These are phyloP conservation scores for Periconia macrospinosa DNA, from an alignment of 2,329 filamentous ascomycete genomes.

Conservation along the genomic window DNA sequence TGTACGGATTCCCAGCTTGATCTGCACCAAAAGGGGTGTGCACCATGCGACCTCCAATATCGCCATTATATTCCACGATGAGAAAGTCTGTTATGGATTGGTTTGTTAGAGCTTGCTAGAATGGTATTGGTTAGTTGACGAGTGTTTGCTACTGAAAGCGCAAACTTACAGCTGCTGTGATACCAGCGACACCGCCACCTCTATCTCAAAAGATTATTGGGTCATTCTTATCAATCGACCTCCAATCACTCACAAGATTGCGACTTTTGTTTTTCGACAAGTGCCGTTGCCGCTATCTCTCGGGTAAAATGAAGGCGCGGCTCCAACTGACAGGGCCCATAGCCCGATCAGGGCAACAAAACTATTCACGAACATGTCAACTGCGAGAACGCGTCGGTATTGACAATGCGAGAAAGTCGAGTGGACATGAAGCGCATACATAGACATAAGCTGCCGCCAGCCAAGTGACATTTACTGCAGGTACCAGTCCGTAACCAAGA, in stretches of 20 bases:
- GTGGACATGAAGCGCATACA: not conserved
- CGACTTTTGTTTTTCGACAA: conserved; percentile 37
- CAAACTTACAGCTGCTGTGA: conserved; percentile 60
- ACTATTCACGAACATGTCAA: not conserved
- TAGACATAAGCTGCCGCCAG: not conserved
- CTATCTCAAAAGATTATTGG: conserved; percentile 17
- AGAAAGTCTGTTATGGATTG: conserved; percentile 65
- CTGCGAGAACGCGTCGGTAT: not conserved
- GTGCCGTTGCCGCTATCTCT: conserved; percentile 20
- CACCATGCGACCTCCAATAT: conserved; percentile 64
- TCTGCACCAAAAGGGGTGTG: conserved; percentile 60
- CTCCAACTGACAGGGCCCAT: conserved; percentile 2
- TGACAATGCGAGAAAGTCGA: conserved; percentile 1
- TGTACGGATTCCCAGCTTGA: conserved; percentile 56
- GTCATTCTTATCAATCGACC: not conserved
- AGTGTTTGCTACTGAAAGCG: no score
- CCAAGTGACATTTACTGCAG: not conserved
- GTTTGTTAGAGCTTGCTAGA: conserved; percentile 61
- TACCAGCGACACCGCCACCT: conserved; percentile 64
- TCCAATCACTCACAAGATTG: conserved; percentile 27
- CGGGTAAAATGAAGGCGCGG: conserved; percentile 16
- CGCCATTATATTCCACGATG: conserved; percentile 64
- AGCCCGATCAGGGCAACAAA: not conserved
- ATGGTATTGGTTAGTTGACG: not conserved
- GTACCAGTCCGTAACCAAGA: not conserved